Evolutionary conservation across 176 grass and related monocot species (phyloP).

Genomic region (Eleusine indica): DNA sequence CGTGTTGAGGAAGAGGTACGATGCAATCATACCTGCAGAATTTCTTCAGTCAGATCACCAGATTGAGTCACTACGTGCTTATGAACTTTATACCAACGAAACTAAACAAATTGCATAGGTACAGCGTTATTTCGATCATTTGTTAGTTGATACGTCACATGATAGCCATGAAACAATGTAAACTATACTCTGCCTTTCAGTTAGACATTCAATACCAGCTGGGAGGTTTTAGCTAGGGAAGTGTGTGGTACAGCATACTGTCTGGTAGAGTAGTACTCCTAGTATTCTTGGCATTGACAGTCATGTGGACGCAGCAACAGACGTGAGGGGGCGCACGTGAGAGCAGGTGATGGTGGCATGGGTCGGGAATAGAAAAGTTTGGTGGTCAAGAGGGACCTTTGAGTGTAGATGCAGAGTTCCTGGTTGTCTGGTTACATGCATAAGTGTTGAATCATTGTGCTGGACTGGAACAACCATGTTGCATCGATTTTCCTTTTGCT

Average conservation of each 20-base stretch:
- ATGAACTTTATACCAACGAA: background rate
- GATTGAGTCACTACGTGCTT: background rate
- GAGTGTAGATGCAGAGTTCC: slow-evolving; percentile 42
- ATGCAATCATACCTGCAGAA: background rate
- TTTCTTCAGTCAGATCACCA: background rate
- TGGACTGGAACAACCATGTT: slow-evolving; percentile 33
- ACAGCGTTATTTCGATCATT: slow-evolving; percentile 7
- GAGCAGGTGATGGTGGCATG: slow-evolving; percentile 22
- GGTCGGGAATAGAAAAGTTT: slow-evolving; percentile 33
- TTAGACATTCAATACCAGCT: slow-evolving; percentile 14
- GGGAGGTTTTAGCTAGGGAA: slow-evolving; percentile 1
- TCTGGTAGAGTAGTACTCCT: background rate
- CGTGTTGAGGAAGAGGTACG: slow-evolving; percentile 74
- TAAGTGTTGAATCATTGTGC: slow-evolving; percentile 36
- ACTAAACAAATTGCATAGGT: background rate
- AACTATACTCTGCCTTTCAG: slow-evolving; percentile 22
- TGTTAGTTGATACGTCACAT: slow-evolving; percentile 34
- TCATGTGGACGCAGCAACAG: slow-evolving; percentile 5
- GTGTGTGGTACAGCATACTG: background rate
- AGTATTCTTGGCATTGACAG: background rate
- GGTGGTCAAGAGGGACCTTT: slow-evolving; percentile 37
- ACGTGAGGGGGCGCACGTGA: slow-evolving; percentile 31
- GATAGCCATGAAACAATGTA: slow-evolving; percentile 9
- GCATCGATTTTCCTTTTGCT: slow-evolving; percentile 34
- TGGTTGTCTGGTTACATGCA: slow-evolving; percentile 5